Conservation (phyloP, 768 basidiomycete species). For the Galerina marginata region DNA sequence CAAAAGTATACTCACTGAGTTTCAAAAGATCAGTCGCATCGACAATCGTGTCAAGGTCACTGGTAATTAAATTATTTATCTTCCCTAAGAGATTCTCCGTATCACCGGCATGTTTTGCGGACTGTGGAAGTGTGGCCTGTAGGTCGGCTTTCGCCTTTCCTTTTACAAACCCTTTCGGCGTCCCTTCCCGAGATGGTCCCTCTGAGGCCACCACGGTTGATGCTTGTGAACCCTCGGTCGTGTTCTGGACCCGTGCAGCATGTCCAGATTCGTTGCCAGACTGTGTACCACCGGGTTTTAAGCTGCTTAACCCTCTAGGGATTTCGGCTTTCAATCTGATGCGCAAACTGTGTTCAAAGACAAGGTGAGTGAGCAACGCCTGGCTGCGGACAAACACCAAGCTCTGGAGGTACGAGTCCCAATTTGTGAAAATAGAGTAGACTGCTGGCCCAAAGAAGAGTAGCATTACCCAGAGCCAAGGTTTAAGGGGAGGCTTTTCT, state of each 20-base stretch:
- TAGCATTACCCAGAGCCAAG: slow-evolving; percentile 71
- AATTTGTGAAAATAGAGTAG: slow-evolving; percentile 52
- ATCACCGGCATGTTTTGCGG: not conserved
- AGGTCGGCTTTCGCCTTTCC: not conserved
- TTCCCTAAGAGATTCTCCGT: slow-evolving; percentile 63
- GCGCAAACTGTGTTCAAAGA: slow-evolving; percentile 55
- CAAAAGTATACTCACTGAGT: slow-evolving; percentile 1
- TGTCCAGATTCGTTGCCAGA: not conserved
- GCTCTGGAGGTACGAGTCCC: slow-evolving; percentile 55
- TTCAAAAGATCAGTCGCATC: slow-evolving; percentile 23
- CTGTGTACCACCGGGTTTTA: not conserved
- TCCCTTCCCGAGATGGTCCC: not conserved
- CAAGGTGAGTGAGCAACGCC: slow-evolving; percentile 46
- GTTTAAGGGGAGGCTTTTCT: slow-evolving; percentile 47
- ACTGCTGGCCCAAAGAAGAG: slow-evolving; percentile 55
- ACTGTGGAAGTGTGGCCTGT: too few relatives aligned
- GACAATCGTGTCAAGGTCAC: slow-evolving; percentile 36
- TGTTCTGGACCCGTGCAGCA: not conserved
- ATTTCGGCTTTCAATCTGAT: slow-evolving; percentile 61
- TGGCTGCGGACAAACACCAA: slow-evolving; percentile 47
- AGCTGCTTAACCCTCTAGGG: not conserved
- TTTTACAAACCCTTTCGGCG: not conserved
- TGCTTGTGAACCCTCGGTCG: not conserved
- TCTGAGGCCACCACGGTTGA: not conserved
- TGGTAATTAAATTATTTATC: slow-evolving; percentile 60